Percentiles rank a stretch among this genome's conserved stretches.
These are phyloP conservation scores for Colletotrichum sp. DNA, from an alignment of 2,329 filamentous ascomycete species.

Conservation along the genomic window DNA sequence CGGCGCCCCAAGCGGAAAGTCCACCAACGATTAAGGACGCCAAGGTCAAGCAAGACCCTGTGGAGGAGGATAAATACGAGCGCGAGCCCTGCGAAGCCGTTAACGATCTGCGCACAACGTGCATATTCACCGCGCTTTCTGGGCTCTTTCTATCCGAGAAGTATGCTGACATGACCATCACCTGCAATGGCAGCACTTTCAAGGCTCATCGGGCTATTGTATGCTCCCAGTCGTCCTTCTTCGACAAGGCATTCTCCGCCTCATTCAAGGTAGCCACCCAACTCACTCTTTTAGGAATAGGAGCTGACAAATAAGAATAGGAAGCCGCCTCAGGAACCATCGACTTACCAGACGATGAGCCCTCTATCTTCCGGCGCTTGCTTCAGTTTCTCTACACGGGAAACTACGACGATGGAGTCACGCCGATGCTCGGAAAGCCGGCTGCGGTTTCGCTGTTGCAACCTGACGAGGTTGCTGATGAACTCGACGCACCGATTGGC, in stretches of 20 bases:
- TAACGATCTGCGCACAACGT: not conserved
- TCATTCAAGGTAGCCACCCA: constrained; percentile 29
- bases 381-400: constrained; percentile 36
- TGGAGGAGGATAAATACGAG: not conserved
- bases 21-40: not conserved
- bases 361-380: constrained; percentile 27
- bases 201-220: constrained; percentile 38
- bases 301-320: not conserved
- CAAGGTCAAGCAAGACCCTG: not conserved
- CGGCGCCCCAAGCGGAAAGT: not conserved
- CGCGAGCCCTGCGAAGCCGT: not conserved
- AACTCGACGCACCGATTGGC: not conserved
- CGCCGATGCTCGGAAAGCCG: not conserved
- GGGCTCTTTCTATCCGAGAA: constrained; percentile 9
- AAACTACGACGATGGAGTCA: constrained; percentile 17
- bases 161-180: constrained; percentile 37
- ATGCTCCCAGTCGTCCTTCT: constrained; percentile 38
- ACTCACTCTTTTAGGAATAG: not conserved
- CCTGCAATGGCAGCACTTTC: constrained; percentile 32
- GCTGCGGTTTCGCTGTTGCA: not conserved
- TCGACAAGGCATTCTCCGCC: constrained; percentile 21
- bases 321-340: constrained; percentile 22
- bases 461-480: not conserved
- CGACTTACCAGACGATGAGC: constrained; percentile 34
- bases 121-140: not conserved